phyloP scores from a whole-genome alignment of 2,329 filamentous ascomycete genomes.

The Aureobasidium sp. region DNA sequence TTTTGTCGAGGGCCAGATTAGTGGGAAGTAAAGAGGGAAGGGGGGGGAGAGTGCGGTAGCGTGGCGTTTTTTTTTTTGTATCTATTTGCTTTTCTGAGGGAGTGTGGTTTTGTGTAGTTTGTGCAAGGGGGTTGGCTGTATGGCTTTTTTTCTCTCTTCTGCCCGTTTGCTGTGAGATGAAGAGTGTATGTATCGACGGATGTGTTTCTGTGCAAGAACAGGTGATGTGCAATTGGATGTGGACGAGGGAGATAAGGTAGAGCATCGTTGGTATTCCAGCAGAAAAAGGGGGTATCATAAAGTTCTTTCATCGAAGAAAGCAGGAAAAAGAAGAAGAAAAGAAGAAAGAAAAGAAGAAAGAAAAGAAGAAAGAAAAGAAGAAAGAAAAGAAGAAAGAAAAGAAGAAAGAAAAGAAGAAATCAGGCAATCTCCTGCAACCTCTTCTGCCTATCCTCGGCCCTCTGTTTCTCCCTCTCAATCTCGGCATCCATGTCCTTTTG shows the following conservation, averaged over 20 bases:
- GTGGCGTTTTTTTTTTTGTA: not conserved
- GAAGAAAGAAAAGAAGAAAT: not conserved
- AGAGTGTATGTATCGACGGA: too few relatives aligned
- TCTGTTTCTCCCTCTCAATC: conserved; percentile 15
- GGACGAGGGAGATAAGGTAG: too few relatives aligned
- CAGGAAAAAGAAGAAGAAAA: not conserved
- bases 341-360: not conserved
- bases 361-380: not conserved
- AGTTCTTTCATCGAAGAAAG: too few relatives aligned
- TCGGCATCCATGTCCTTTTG: conserved; percentile 16
- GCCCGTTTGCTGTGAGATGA: not conserved
- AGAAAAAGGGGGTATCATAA: too few relatives aligned
- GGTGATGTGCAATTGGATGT: too few relatives aligned
- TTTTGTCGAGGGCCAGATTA: conserved; percentile 80
- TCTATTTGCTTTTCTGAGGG: not conserved
- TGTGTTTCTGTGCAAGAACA: too few relatives aligned
- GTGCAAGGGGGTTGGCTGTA: not conserved
- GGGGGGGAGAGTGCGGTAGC: not conserved
- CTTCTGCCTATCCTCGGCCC: conserved; percentile 14
- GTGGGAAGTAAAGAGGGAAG: conserved; percentile 3
- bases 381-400: not conserved
- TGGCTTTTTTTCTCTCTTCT: not conserved
- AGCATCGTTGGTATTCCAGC: too few relatives aligned
- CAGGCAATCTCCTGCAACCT: conserved; percentile 9
- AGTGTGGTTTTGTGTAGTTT: not conserved